phyloP scores from a whole-genome alignment of 192 early-diverging fungal species.

The Coemansia sp. region DNA sequence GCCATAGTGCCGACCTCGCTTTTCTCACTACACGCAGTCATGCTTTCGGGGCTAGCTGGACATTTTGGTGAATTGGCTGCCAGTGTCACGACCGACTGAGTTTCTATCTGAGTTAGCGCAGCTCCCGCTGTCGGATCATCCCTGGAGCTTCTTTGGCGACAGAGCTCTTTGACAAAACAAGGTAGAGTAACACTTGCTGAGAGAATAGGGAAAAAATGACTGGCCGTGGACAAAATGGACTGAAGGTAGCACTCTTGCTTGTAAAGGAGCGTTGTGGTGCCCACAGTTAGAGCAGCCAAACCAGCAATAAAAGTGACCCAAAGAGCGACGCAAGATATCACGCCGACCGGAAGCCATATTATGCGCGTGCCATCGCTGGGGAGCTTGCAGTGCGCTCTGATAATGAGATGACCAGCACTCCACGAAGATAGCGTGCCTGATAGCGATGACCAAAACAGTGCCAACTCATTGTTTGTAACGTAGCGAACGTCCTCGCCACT shows the following conservation, averaged over 20 bases:
- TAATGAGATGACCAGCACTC: constrained; percentile 15
- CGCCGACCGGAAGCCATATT: constrained; percentile 27
- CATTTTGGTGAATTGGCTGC: not conserved
- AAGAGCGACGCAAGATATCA: constrained; percentile 11
- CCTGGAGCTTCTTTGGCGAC: not conserved
- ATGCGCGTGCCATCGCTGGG: not conserved
- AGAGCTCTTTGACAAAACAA: not conserved
- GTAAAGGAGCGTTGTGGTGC: constrained; percentile 10
- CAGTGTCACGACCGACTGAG: not conserved
- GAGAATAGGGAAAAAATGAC: not conserved
- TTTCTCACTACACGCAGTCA: not conserved
- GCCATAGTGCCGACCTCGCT: not conserved
- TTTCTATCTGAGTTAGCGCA: not conserved
- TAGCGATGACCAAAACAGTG: constrained; percentile 23
- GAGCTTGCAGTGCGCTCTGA: not conserved
- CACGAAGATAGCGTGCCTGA: constrained; percentile 16
- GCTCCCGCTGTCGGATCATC: not conserved
- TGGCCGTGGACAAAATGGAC: not conserved
- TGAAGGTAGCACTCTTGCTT: not conserved
- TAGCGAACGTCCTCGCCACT: constrained; percentile 4
- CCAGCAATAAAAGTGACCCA: constrained; percentile 10
- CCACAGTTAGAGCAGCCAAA: not conserved
- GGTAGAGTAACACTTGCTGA: not conserved
- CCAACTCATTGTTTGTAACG: constrained; percentile 25
- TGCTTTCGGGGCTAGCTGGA: constrained; percentile 1